Percentiles rank a stretch among this genome's conserved stretches.
Conservation (phyloP, 805 yeast genomes). For the Yamadazyma phyllophila region DNA sequence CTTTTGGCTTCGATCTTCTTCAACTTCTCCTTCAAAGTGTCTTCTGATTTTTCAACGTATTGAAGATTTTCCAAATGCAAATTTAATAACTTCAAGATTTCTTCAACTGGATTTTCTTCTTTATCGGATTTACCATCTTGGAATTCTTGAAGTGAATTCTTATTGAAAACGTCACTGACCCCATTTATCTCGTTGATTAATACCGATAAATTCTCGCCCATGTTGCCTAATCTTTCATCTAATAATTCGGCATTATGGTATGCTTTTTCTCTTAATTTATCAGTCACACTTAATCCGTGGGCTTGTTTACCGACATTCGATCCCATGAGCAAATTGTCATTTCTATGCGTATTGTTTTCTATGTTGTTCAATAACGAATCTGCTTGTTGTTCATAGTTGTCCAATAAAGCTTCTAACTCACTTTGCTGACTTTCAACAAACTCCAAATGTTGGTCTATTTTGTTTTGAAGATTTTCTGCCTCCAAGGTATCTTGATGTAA, state of each 20-base stretch:
- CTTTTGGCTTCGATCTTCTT: conserved; percentile 30
- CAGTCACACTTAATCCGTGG: conserved; percentile 54
- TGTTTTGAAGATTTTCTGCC: conserved; percentile 82
- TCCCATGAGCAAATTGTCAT: conserved; percentile 12
- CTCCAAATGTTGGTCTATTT: conserved; percentile 81
- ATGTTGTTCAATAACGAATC: conserved; percentile 46
- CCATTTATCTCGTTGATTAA: conserved; percentile 79
- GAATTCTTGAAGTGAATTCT: conserved; percentile 44
- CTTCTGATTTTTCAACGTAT: conserved; percentile 78
- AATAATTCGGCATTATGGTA: conserved; percentile 82
- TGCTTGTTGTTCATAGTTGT: conserved; percentile 77
- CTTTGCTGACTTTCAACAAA: conserved; percentile 91
- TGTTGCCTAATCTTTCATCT: conserved; percentile 73
- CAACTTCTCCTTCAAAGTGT: conserved; percentile 64
- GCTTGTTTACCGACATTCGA: conserved; percentile 12
- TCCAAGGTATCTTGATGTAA: conserved; percentile 72
- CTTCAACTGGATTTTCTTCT: conserved; percentile 51
- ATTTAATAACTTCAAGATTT: conserved; percentile 77
- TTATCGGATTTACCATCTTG: conserved; percentile 19
- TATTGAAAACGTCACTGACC: conserved; percentile 77
- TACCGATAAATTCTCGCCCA: conserved; percentile 74
- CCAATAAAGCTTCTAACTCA: conserved; percentile 78
- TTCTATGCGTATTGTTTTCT: conserved; percentile 22
- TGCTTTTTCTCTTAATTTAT: conserved; percentile 85
- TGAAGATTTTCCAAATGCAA: conserved; percentile 87